Evolutionary conservation across 208 protist genomes (phyloP).

Genomic region (Acanthamoeba castellanii): DNA sequence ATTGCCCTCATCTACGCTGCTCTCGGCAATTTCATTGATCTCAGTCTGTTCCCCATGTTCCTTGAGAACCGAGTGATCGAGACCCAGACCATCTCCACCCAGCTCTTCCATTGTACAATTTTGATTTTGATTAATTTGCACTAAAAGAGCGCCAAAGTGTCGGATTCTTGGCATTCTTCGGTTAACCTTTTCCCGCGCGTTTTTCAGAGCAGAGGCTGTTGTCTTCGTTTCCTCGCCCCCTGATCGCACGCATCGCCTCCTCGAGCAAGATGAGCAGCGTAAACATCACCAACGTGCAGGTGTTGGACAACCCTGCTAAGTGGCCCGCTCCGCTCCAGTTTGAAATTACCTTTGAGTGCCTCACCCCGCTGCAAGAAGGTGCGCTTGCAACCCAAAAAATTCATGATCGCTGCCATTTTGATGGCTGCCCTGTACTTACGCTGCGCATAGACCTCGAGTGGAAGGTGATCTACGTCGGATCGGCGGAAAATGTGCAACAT

Average conservation of each 20-base stretch:
- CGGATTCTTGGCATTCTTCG: no score
- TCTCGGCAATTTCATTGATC: background rate
- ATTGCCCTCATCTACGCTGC: background rate
- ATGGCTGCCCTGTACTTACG: conserved; percentile 1
- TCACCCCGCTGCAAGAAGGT: conserved; percentile 85
- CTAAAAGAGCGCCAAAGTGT: background rate
- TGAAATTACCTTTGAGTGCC: conserved; percentile 91
- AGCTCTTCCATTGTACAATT: no score
- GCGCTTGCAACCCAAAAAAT: background rate
- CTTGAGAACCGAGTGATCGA: background rate
- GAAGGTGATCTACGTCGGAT: conserved; percentile 98
- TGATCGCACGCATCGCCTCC: background rate
- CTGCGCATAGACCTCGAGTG: conserved; percentile 94
- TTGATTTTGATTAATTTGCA: no score
- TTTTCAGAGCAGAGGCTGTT: background rate
- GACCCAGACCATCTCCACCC: no score
- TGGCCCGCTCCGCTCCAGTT: conserved; percentile 88
- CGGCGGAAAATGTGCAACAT: conserved; percentile 93
- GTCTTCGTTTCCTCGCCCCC: background rate
- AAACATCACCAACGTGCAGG: conserved; percentile 84
- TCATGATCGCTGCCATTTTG: background rate
- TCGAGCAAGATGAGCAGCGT: conserved; percentile 75
- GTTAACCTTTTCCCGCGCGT: background rate
- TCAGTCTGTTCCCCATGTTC: background rate
- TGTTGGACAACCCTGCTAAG: conserved; percentile 89